phyloP scores from a whole-genome alignment of 2,329 filamentous ascomycete genomes.

The Aspergillus versicolor region DNA sequence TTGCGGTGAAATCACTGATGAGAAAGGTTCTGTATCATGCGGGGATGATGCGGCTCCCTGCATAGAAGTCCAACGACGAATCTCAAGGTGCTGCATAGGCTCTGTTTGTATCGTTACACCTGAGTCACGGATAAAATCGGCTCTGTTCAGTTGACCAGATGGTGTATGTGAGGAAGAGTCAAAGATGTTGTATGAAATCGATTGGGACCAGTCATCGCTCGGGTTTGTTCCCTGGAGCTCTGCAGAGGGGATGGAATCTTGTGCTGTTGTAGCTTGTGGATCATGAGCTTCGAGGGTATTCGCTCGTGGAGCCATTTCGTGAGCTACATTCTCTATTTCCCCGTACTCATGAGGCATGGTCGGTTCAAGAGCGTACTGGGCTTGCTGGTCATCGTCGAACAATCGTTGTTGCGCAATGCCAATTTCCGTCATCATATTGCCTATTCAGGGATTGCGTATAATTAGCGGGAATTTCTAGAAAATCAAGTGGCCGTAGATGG shows the following conservation, averaged over 20 bases:
- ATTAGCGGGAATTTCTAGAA: neutral
- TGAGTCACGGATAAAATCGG: slow-evolving; percentile 15
- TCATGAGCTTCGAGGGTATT: neutral
- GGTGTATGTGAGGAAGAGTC: slow-evolving; percentile 21
- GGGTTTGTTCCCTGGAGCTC: slow-evolving; percentile 1
- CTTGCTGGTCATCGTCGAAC: slow-evolving; percentile 30
- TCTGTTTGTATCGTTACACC: slow-evolving; percentile 7
- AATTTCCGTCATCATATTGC: slow-evolving; percentile 35
- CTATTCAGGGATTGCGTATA: slow-evolving; percentile 15
- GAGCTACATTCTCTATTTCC: neutral
- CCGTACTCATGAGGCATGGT: neutral
- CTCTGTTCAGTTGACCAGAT: slow-evolving; percentile 12
- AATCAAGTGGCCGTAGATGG: too few species aligned
- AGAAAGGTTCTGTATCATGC: slow-evolving; percentile 42
- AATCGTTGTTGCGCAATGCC: slow-evolving; percentile 33
- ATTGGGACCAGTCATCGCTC: slow-evolving; percentile 11
- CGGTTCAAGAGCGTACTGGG: slow-evolving; percentile 9
- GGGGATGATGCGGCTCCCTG: slow-evolving; percentile 31
- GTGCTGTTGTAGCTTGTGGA: neutral
- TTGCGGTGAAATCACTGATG: slow-evolving; percentile 31
- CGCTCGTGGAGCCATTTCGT: neutral
- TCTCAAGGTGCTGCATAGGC: slow-evolving; percentile 12
- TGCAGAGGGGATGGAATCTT: neutral
- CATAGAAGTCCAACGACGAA: slow-evolving; percentile 27
- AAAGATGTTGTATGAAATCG: slow-evolving; percentile 24